A percentile compares a stretch with the other conserved stretches of the same genome.
Evolutionary conservation across 108 stramenopile species (phyloP).

Genomic region (Schizochytrium sp.): DNA sequence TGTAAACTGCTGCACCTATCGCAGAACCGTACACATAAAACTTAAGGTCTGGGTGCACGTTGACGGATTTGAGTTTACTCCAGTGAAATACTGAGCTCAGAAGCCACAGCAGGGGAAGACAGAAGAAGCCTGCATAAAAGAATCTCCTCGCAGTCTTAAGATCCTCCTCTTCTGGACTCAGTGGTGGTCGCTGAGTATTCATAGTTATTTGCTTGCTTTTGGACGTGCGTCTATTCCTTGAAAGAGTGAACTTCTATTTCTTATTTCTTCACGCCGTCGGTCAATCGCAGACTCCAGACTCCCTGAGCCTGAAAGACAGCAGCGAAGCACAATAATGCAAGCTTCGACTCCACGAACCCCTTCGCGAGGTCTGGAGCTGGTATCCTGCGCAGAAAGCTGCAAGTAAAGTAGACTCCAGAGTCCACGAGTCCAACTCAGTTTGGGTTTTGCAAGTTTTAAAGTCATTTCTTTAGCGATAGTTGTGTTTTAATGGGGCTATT

Average conservation of each 20-base stretch:
- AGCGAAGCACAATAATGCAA: neutral
- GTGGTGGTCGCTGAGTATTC: neutral
- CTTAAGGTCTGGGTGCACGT: neutral
- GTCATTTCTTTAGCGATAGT: no score
- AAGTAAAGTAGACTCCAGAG: no score
- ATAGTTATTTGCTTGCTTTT: neutral
- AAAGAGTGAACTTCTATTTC: no score
- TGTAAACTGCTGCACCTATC: neutral
- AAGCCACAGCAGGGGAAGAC: neutral
- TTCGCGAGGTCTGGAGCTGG: neutral
- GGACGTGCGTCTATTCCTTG: neutral
- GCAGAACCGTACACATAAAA: constrained; percentile 13
- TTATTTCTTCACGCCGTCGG: no score
- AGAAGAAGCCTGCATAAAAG: constrained; percentile 3
- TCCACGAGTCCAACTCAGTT: no score
- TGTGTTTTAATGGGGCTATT: no score
- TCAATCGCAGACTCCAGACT: no score
- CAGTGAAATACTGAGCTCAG: neutral
- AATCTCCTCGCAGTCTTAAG: constrained; percentile 24
- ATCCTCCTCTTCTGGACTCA: constrained; percentile 10
- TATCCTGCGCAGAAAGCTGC: no score
- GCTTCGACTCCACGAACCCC: neutral
- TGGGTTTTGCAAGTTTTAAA: no score
- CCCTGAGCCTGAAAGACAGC: neutral
- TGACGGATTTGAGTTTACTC: neutral